Evolutionary conservation across 1,284 basidiomycete genomes (phyloP).

Genomic region (Prillingera fragicola): DNA sequence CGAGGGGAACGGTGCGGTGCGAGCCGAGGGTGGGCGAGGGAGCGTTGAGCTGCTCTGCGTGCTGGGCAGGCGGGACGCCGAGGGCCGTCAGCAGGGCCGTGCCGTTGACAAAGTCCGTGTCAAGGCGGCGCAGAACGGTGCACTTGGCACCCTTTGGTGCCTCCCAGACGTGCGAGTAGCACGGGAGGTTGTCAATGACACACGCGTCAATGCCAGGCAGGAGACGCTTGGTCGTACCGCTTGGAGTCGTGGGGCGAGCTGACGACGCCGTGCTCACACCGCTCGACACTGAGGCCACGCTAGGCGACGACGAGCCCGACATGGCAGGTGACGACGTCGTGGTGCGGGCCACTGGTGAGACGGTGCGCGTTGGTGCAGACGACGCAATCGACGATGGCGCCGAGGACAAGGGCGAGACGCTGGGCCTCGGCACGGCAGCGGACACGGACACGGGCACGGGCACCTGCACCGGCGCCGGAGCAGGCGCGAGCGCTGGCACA

Average conservation of each 20-base stretch:
- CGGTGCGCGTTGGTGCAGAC: conserved; percentile 8
- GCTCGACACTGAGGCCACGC: conserved; percentile 1
- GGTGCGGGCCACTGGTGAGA: conserved; percentile 13
- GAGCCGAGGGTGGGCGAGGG: conserved; percentile 23
- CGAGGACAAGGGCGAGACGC: not conserved
- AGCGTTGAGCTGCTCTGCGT: conserved; percentile 26
- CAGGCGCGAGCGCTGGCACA: not conserved
- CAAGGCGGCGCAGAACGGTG: conserved; percentile 34
- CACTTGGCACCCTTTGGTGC: conserved; percentile 19
- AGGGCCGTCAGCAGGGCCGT: conserved; percentile 36
- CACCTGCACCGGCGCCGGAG: not conserved
- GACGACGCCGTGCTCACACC: conserved; percentile 1
- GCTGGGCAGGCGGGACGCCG: conserved; percentile 24
- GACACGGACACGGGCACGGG: too few relatives aligned
- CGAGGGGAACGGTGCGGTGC: conserved; percentile 24
- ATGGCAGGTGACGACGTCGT: conserved; percentile 9
- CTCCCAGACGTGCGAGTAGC: conserved; percentile 36
- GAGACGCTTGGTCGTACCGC: conserved; percentile 28
- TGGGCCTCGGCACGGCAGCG: not conserved
- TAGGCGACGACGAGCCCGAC: conserved; percentile 1
- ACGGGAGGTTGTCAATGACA: conserved; percentile 43
- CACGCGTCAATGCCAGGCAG: conserved; percentile 39
- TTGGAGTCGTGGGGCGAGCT: conserved; percentile 6
- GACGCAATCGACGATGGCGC: not conserved
- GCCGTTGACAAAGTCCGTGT: conserved; percentile 45